Conservation (phyloP, 148 eudicot species). For the Diospyros lotus region DNA sequence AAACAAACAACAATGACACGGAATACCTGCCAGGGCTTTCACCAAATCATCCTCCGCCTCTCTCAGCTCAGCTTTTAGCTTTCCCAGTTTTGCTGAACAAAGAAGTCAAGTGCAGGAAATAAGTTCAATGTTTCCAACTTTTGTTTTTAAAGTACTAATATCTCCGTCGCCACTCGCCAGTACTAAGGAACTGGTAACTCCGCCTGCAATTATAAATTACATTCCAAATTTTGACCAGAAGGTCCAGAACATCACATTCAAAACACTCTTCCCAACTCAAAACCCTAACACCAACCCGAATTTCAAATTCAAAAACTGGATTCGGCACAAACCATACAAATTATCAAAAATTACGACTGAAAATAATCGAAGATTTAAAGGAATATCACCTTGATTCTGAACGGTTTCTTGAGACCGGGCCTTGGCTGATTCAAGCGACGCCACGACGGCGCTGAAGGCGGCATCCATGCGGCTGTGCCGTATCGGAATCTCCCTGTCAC, state of each 20-base stretch:
- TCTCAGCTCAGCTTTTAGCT: conserved; percentile 70
- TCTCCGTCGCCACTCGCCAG: neutral
- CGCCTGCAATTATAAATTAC: too few relatives aligned
- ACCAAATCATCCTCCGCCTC: conserved; percentile 70
- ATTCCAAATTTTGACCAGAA: too few relatives aligned
- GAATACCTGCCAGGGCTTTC: conserved; percentile 73
- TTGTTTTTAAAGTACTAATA: too few relatives aligned
- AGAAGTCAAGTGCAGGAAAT: neutral
- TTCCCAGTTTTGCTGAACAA: conserved; percentile 49
- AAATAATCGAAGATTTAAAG: neutral
- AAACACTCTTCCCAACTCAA: neutral
- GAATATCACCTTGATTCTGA: conserved; percentile 43
- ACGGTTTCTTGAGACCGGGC: conserved; percentile 30
- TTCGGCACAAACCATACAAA: conserved; percentile 11
- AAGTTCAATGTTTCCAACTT: neutral
- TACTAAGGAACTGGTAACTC: neutral
- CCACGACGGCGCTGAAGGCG: conserved; percentile 16
- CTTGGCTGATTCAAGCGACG: conserved; percentile 35
- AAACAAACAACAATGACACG: conserved; percentile 2
- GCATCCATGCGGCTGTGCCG: conserved; percentile 39
- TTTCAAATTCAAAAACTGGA: neutral
- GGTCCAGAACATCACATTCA: neutral
- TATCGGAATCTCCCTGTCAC: conserved; percentile 50
- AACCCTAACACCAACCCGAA: conserved; percentile 8
- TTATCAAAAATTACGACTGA: neutral